Evolutionary conservation across 768 basidiomycete genomes (phyloP).

Genomic region (Baorangia bicolor): DNA sequence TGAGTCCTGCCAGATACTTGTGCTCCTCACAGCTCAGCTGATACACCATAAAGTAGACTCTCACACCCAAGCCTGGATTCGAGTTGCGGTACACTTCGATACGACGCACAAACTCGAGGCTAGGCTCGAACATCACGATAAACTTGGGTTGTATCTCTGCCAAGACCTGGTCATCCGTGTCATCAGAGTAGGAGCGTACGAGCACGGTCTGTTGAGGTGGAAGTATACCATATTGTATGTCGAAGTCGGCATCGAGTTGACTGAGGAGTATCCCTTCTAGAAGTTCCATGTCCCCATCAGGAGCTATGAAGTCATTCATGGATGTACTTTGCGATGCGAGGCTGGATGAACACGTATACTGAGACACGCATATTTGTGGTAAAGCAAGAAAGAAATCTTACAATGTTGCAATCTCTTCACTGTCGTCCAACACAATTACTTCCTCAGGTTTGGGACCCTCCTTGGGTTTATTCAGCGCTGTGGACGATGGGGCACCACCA

Average conservation of each 20-base stretch:
- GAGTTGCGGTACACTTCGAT: constrained; percentile 91
- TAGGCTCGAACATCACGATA: constrained; percentile 95
- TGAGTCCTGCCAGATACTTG: constrained; percentile 84
- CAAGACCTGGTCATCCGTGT: constrained; percentile 87
- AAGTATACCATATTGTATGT: constrained; percentile 77
- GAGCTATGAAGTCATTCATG: constrained; percentile 12
- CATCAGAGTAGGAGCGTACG: constrained; percentile 86
- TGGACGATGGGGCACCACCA: constrained; percentile 56
- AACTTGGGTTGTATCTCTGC: constrained; percentile 87
- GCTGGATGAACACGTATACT: constrained; percentile 4
- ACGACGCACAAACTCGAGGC: constrained; percentile 87
- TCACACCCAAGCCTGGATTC: constrained; percentile 76
- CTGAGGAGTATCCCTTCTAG: constrained; percentile 28
- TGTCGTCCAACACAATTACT: constrained; percentile 19
- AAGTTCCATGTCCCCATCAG: constrained; percentile 23
- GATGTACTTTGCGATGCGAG: constrained; percentile 18
- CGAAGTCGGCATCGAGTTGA: constrained; percentile 57
- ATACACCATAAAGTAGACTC: constrained; percentile 97
- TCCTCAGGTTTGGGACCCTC: constrained; percentile 9
- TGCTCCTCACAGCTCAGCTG: constrained; percentile 92
- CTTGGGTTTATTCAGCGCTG: constrained; percentile 8
- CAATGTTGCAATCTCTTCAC: constrained; percentile 54
- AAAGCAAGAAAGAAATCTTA: constrained; percentile 35
- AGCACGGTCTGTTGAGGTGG: constrained; percentile 77
- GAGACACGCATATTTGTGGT: background rate